These are phyloP conservation scores for Fusarium clavum DNA, from an alignment of 2,329 filamentous ascomycete species.

Conservation along the genomic window DNA sequence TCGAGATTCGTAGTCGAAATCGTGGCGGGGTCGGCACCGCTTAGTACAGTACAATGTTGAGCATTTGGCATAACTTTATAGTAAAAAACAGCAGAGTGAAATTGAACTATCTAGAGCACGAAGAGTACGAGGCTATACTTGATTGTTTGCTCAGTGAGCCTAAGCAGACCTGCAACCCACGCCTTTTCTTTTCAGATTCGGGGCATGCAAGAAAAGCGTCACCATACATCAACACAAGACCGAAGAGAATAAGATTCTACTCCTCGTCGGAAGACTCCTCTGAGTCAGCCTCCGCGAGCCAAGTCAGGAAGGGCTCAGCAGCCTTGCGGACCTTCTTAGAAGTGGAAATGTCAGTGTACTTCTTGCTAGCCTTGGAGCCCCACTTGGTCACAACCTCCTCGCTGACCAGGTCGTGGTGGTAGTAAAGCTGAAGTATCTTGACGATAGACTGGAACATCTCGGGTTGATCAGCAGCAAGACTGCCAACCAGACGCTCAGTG, in stretches of 20 bases:
- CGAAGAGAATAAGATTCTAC: conserved; percentile 37
- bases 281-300: conserved; percentile 87
- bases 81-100: conserved; percentile 23
- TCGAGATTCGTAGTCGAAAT: background rate
- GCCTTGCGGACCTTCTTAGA: conserved; percentile 97
- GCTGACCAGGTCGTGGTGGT: conserved; percentile 87
- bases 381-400: conserved; percentile 92
- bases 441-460: conserved; percentile 81
- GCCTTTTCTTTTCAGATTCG: conserved; percentile 1
- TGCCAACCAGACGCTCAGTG: conserved; percentile 87
- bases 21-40: no score
- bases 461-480: conserved; percentile 78
- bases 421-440: conserved; percentile 89
- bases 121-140: conserved; percentile 32
- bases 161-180: conserved; percentile 13
- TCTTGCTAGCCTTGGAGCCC: conserved; percentile 97
- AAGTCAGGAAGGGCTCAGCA: conserved; percentile 92
- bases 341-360: conserved; percentile 89
- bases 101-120: conserved; percentile 35
- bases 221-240: background rate
- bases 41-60: background rate
- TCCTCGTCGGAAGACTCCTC: conserved; percentile 73
- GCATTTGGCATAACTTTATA: background rate
- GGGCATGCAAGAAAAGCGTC: conserved; percentile 5
- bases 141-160: background rate